Evolutionary conservation across 2,329 filamentous ascomycete species (phyloP).

Genomic region (Penicillium sp.): DNA sequence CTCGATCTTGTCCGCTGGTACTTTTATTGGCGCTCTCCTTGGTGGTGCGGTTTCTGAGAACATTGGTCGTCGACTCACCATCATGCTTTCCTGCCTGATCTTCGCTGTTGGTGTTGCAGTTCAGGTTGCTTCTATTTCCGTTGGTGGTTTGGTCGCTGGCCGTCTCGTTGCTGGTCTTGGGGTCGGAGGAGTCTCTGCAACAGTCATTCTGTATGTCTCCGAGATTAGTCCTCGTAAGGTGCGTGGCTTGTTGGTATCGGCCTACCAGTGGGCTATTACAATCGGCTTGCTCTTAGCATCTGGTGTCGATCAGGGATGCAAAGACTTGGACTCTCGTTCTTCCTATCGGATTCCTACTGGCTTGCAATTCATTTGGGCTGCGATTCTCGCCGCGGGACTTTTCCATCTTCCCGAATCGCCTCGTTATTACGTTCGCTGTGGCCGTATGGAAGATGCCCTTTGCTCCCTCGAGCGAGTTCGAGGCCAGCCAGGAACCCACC

Average conservation of each 20-base stretch:
- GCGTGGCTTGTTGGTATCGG: conserved; percentile 74
- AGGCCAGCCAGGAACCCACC: conserved; percentile 70
- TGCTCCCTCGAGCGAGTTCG: conserved; percentile 68
- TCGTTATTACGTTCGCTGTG: conserved; percentile 80
- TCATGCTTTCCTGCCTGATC: conserved; percentile 70
- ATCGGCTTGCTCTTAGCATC: conserved; percentile 75
- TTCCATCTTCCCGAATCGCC: conserved; percentile 81
- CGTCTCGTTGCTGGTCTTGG: conserved; percentile 75
- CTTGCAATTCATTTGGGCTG: conserved; percentile 77
- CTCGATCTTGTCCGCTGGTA: conserved; percentile 75
- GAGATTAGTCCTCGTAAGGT: conserved; percentile 75
- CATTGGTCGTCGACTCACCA: conserved; percentile 66
- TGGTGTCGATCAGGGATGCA: conserved; percentile 71
- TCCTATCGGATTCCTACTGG: conserved; percentile 80
- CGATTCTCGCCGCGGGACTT: conserved; percentile 74
- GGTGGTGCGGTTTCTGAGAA: conserved; percentile 75
- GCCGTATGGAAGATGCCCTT: conserved; percentile 67
- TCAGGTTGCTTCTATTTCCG: conserved; percentile 60
- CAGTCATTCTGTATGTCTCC: conserved; percentile 84
- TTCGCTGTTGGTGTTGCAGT: conserved; percentile 70
- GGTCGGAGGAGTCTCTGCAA: conserved; percentile 78
- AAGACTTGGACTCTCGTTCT: conserved; percentile 55
- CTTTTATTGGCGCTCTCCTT: conserved; percentile 76
- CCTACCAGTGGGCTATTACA: conserved; percentile 82
- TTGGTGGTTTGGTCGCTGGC: conserved; percentile 69